Percentiles rank a stretch among this genome's conserved stretches.
phyloP scores from a whole-genome alignment of 2,329 filamentous ascomycete species.

The Lachnellula arida region DNA sequence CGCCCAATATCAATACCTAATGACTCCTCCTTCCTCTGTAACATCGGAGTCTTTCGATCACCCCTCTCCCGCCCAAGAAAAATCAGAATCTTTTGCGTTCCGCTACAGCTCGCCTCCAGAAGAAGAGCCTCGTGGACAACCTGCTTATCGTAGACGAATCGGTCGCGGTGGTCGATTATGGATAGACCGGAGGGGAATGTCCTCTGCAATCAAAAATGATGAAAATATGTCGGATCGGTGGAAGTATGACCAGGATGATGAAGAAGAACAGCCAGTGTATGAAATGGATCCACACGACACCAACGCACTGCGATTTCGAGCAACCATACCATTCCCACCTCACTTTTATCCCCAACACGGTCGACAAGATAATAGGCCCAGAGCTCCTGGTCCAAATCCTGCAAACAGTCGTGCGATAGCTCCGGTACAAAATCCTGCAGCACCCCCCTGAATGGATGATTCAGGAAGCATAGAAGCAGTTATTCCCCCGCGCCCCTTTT shows the following conservation, averaged over 20 bases:
- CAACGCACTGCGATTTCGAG: slow-evolving; percentile 54
- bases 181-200: slow-evolving; percentile 77
- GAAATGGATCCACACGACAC: slow-evolving; percentile 68
- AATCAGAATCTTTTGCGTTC: slow-evolving; percentile 21
- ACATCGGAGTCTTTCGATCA: slow-evolving; percentile 34
- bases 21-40: slow-evolving; percentile 55
- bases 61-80: slow-evolving; percentile 26
- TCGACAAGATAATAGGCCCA: slow-evolving; percentile 20
- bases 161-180: slow-evolving; percentile 81
- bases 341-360: slow-evolving; percentile 26
- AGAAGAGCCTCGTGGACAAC: slow-evolving; percentile 34
- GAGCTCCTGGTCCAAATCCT: slow-evolving; percentile 16
- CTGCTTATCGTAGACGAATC: slow-evolving; percentile 76
- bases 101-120: slow-evolving; percentile 26
- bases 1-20: slow-evolving; percentile 61
- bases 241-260: slow-evolving; percentile 84
- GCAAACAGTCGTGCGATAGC: slow-evolving; percentile 20
- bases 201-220: slow-evolving; percentile 44
- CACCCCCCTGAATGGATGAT: slow-evolving; percentile 18
- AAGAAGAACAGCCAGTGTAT: slow-evolving; percentile 70
- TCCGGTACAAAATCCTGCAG: slow-evolving; percentile 14
- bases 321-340: slow-evolving; percentile 34
- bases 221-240: slow-evolving; percentile 59
- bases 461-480: neutral
- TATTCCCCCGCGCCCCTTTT: slow-evolving; percentile 5